Evolutionary conservation across 176 grass and related monocot genomes (phyloP).

Genomic region (Oryza brachyantha): DNA sequence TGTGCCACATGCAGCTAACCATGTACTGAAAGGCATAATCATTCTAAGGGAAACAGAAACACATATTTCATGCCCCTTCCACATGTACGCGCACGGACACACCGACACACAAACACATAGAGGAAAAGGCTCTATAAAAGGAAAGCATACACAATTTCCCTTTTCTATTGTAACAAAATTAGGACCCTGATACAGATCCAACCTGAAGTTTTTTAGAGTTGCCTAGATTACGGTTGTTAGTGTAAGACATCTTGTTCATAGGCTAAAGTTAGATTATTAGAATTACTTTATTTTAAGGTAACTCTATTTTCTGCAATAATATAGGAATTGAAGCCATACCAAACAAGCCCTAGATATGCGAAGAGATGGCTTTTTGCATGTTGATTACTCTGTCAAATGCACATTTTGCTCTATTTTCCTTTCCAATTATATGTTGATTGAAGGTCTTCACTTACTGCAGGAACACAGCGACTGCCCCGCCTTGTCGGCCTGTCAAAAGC

Average conservation of each 20-base stretch:
- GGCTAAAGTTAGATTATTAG: no score
- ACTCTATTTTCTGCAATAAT: no score
- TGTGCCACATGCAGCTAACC: not conserved
- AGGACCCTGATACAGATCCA: no score
- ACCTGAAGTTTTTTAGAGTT: no score
- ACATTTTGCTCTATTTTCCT: slow-evolving; percentile 8
- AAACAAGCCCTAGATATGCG: not conserved
- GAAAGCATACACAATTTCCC: not conserved
- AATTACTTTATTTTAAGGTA: no score
- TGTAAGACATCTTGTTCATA: no score
- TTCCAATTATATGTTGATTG: slow-evolving; percentile 6
- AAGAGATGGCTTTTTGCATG: not conserved
- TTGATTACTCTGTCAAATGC: not conserved
- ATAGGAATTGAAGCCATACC: no score
- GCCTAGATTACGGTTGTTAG: no score
- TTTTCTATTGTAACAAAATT: not conserved
- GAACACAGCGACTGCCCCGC: slow-evolving; percentile 86
- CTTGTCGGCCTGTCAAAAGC: slow-evolving; percentile 80
- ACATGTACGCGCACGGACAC: no score
- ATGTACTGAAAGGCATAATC: slow-evolving; percentile 1
- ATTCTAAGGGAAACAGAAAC: not conserved
- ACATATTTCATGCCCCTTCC: not conserved
- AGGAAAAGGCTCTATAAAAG: not conserved
- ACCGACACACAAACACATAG: no score
- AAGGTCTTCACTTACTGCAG: slow-evolving; percentile 38